These are phyloP conservation scores for Penicillium maclennaniae DNA, from an alignment of 495 filamentous ascomycete genomes.

Conservation along the genomic window DNA sequence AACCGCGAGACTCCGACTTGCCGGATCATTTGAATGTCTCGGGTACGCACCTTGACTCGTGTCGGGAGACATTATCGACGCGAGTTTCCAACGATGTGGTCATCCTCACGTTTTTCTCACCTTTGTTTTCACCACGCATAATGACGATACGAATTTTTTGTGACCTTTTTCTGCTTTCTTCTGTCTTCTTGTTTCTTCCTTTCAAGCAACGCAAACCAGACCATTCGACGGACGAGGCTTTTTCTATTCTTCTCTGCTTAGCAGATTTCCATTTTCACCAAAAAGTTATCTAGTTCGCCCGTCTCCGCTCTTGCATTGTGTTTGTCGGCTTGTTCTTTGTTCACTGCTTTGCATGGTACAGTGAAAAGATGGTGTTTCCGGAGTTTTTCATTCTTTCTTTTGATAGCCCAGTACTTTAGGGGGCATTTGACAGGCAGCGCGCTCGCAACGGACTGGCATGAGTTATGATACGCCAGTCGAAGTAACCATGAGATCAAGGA, in stretches of 20 bases:
- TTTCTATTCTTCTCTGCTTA: constrained; percentile 26
- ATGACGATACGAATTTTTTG: constrained; percentile 21
- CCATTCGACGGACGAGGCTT: constrained; percentile 18
- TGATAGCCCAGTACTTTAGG: not conserved
- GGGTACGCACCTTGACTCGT: not conserved
- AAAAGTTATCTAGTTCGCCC: constrained; percentile 24
- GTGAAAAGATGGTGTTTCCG: no score
- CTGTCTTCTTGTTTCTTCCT: not conserved
- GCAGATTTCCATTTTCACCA: constrained; percentile 17
- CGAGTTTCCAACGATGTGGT: constrained; percentile 14
- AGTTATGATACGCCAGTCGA: constrained; percentile 5
- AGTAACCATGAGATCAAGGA: constrained; percentile 8
- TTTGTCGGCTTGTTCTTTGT: constrained; percentile 14
- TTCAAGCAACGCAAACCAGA: not conserved
- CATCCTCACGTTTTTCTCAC: constrained; percentile 6
- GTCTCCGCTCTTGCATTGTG: constrained; percentile 26
- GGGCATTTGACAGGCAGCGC: constrained; percentile 4
- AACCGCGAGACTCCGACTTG: constrained; percentile 32
- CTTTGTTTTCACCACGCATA: constrained; percentile 19
- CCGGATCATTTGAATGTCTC: constrained; percentile 5
- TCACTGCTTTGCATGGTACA: constrained; percentile 25
- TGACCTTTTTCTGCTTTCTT: not conserved
- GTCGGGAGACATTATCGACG: constrained; percentile 4
- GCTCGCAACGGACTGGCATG: constrained; percentile 6
- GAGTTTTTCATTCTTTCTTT: constrained; percentile 4